Evolutionary conservation across 2,329 filamentous ascomycete genomes (phyloP), one percentile per base, ranked within the genome.

Genomic region (Cladosporium velox): DNA sequence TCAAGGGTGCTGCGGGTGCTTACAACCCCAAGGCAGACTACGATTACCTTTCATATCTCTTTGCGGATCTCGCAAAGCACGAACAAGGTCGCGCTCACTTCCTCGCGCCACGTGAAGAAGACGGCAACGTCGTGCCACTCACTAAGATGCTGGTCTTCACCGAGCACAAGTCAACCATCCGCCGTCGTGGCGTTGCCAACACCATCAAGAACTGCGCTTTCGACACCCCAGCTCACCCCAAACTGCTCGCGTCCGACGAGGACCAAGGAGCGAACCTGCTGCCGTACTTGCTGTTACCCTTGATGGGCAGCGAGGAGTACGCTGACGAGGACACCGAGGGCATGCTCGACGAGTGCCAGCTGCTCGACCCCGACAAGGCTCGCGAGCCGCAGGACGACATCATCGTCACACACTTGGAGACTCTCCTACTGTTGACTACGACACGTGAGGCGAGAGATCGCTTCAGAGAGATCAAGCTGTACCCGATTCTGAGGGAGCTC

Each of bases 201-300:
- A 95, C 92, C 11, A 92, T 99, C 77, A 98, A 98, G 79, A 99
- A 99, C 75, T 88, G 91, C 34, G 88, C 92, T 7, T 98, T 99
- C 75, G 91, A 96, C 73, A 80, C 94, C 6, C 79, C 86, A 3
- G 86, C 90, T 0, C 94, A 98, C 73, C 82, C 86, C 10, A 67
- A 47, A 14, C 88, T 97, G 63, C 79, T 97, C 55, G 84, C 78
- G 3, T 72, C 77, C 12, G 74, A 78, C 4, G 72, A 86, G 0
- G 88, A 91, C 61, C 86, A 89, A 21, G 88, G 88, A 47, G 88
- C 93, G 59, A 90, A 96, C 72, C 85, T 98, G 18, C 81, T 98
- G 4, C 93, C 94, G 0, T 98, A 98, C 77, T 83, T 98, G 18
- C 81, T 99, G 11, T 84, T 97, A 7, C 94, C 95, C 0, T 88